phyloP scores from a whole-genome alignment of 441 rosid species.

The Jatropha podagrica region DNA sequence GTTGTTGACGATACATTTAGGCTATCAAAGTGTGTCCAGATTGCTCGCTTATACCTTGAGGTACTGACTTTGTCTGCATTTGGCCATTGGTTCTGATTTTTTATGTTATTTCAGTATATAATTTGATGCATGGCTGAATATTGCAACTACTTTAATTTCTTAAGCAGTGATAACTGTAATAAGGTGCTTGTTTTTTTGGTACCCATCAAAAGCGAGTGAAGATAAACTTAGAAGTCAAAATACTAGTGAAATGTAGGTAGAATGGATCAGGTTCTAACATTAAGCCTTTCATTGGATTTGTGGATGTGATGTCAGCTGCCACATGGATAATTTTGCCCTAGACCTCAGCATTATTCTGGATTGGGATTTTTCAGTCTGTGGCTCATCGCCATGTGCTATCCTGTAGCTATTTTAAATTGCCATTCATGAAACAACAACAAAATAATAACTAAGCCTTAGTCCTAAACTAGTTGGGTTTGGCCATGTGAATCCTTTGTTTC shows the following conservation, averaged over 20 bases:
- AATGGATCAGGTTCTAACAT: neutral
- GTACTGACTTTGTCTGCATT: conserved; percentile 33
- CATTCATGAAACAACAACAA: too few relatives aligned
- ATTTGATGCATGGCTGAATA: neutral
- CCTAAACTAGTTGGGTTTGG: too few relatives aligned
- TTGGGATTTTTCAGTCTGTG: neutral
- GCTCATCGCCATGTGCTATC: neutral
- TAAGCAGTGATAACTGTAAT: neutral
- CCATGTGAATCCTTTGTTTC: too few relatives aligned
- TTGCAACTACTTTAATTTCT: neutral
- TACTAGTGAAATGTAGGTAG: neutral
- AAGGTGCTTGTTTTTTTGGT: neutral
- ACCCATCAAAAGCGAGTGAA: neutral
- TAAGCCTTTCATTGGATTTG: neutral
- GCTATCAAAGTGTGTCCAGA: conserved; percentile 96
- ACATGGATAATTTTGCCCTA: neutral
- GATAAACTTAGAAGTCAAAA: neutral
- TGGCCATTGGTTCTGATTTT: neutral
- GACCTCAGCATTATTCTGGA: neutral
- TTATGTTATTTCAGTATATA: neutral
- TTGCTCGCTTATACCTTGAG: conserved; percentile 97
- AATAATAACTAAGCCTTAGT: too few relatives aligned
- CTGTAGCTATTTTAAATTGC: neutral
- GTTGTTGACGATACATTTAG: conserved; percentile 82
- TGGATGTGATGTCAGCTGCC: neutral